phyloP scores from a whole-genome alignment of 352 stramenopile species.

The Phytophthora macrochlamydospora region DNA sequence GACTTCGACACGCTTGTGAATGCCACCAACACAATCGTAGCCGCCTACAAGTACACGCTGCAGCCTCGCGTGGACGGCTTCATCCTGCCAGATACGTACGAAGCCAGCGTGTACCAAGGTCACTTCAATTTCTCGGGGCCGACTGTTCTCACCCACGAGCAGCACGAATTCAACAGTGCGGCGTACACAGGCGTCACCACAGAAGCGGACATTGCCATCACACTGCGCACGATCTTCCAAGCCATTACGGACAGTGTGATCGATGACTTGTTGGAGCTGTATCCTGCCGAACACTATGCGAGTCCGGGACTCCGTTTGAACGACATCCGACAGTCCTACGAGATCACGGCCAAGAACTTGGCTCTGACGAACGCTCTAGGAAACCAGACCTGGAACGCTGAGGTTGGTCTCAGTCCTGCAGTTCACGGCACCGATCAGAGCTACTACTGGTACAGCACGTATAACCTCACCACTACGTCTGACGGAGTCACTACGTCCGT shows the following conservation, averaged over 20 bases:
- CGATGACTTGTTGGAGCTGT: slow-evolving; percentile 25
- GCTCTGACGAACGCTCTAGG: slow-evolving; percentile 25
- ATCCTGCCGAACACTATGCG: slow-evolving; percentile 19
- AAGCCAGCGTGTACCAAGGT: slow-evolving; percentile 30
- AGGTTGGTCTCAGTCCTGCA: slow-evolving; percentile 15
- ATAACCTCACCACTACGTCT: slow-evolving; percentile 9
- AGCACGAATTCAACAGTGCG: slow-evolving; percentile 20
- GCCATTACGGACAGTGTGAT: slow-evolving; percentile 26
- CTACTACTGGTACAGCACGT: slow-evolving; percentile 36
- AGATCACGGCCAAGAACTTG: slow-evolving; percentile 22
- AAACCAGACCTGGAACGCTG: slow-evolving; percentile 32
- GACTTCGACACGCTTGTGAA: slow-evolving; percentile 13
- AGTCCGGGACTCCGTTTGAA: slow-evolving; percentile 25
- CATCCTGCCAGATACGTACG: slow-evolving; percentile 31
- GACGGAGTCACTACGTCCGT: slow-evolving; percentile 12
- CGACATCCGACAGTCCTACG: slow-evolving; percentile 30
- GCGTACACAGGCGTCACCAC: slow-evolving; percentile 17
- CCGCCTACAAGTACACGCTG: slow-evolving; percentile 23
- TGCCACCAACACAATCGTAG: slow-evolving; percentile 11
- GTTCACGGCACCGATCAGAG: slow-evolving; percentile 24
- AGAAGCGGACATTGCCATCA: slow-evolving; percentile 17
- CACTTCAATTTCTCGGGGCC: slow-evolving; percentile 37
- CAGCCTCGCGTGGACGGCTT: slow-evolving; percentile 29
- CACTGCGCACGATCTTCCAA: slow-evolving; percentile 26
- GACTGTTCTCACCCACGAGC: slow-evolving; percentile 27